Base-by-base conservation (phyloP, 192 early-diverging fungal genomes). In the Rhizophagus prolifer region DNA sequence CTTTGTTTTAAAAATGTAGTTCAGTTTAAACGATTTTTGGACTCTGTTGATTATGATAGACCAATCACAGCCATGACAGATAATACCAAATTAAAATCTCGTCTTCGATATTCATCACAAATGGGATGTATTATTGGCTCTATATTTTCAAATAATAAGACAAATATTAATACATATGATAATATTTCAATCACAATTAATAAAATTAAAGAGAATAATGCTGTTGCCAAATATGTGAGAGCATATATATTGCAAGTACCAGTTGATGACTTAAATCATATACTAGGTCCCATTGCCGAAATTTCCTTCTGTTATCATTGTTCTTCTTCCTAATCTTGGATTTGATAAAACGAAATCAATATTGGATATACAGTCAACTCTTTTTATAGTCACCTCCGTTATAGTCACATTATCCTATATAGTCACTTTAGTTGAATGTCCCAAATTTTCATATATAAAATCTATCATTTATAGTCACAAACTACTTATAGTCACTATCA, bases 151-250 rank as follows among this genome's bases (percentile, higher is more conserved):
- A 30, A 64, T 30, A 30, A 6, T 47, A 4, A 47, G 13, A 47
- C 14, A 6, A 47, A 47, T 47, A 16, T 47, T 47, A 47, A 47
- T 1, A 47, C 46, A 47, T n/a, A n/a, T n/a, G n/a, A n/a, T n/a
- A n/a, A n/a, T n/a, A n/a, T 47, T 47, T 47, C 46, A 16, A 47
- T 47, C 46, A 47, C 46, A 47, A 47, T 47, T 47, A 16, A 47
- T 47, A 47, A 64, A 28, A 64, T 64, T 5, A 64, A 64, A 64
- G 62, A 64, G 2, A 64, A 64, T 64, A 64, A 64, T 25, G 28
- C 28, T 30, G 13, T 64, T 64, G 62, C 30, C 9, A 64, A 64
- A 30, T 64, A 64, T 64, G 7, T 64, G 4, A 25, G 62, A 13
- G 62, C 4, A 64, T 64, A 64, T 38, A 38, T 38, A 38, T 38